These are phyloP conservation scores for Saccharomyces mikatae DNA, from an alignment of 805 yeast species.

Conservation along the genomic window DNA sequence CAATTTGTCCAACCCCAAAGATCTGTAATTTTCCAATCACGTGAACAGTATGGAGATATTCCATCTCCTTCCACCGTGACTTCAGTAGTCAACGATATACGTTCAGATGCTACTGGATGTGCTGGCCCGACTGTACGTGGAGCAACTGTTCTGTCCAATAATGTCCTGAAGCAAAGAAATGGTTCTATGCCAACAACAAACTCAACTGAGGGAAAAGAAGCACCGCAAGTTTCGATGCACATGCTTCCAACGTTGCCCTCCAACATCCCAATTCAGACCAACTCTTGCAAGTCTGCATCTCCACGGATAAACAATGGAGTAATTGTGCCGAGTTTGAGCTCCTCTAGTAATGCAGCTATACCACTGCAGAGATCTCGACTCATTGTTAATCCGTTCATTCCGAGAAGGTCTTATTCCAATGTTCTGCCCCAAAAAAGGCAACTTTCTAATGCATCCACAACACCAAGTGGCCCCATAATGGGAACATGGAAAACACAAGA, in stretches of 20 bases:
- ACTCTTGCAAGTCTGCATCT: background rate
- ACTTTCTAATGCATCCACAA: background rate
- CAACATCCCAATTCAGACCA: background rate
- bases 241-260: background rate
- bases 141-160: background rate
- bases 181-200: background rate
- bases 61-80: background rate
- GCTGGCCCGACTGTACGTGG: background rate
- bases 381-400: conserved; percentile 23
- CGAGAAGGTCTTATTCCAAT: conserved; percentile 23
- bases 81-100: background rate
- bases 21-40: background rate
- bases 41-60: background rate
- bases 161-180: background rate
- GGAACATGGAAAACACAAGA: background rate
- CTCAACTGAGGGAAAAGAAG: background rate
- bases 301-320: background rate
- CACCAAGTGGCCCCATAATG: background rate
- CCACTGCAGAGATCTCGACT: background rate
- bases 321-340: background rate
- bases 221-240: background rate
- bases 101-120: background rate
- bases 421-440: conserved; percentile 25
- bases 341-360: background rate
- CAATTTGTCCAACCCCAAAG: background rate